Conservation (phyloP, 805 yeast species). For the Sporopachydermia quercuum region DNA sequence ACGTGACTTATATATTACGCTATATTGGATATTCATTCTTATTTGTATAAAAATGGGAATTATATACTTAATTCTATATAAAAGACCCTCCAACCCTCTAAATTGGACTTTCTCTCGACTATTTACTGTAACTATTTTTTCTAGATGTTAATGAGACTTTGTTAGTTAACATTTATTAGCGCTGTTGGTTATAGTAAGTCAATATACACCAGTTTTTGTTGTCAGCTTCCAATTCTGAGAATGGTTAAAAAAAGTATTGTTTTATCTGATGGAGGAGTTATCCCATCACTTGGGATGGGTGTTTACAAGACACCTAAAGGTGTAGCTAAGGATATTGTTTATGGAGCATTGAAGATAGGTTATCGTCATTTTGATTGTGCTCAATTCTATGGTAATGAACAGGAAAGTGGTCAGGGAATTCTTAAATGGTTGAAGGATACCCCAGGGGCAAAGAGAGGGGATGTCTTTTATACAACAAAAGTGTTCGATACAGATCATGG, state of each 20-base stretch:
- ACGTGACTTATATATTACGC: too few species aligned
- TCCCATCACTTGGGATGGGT: slow-evolving; percentile 42
- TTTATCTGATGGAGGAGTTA: slow-evolving; percentile 33
- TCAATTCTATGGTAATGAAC: slow-evolving; percentile 48
- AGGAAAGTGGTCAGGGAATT: slow-evolving; percentile 46
- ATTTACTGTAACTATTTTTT: too few species aligned
- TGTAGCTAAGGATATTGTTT: slow-evolving; percentile 22
- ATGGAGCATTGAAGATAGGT: slow-evolving; percentile 45
- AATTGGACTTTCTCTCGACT: too few species aligned
- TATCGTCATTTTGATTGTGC: slow-evolving; percentile 71
- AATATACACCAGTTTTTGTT: too few species aligned
- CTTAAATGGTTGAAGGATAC: slow-evolving; percentile 33
- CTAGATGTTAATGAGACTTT: too few species aligned
- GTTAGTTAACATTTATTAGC: too few species aligned
- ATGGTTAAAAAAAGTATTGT: slow-evolving; percentile 7
- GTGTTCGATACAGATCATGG: slow-evolving; percentile 17
- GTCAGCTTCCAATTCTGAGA: too few species aligned
- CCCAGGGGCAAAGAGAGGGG: slow-evolving; percentile 30
- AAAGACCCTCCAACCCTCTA: too few species aligned
- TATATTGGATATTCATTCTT: too few species aligned
- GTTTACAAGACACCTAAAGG: slow-evolving; percentile 27
- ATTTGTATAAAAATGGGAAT: too few species aligned
- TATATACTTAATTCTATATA: too few species aligned
- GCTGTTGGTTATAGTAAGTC: too few species aligned
- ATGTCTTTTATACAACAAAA: slow-evolving; percentile 28